A percentile compares a stretch with the other conserved stretches of the same genome.
Conservation (phyloP, 2,329 filamentous ascomycete species). For the Ophiostoma himal-ulmi region DNA sequence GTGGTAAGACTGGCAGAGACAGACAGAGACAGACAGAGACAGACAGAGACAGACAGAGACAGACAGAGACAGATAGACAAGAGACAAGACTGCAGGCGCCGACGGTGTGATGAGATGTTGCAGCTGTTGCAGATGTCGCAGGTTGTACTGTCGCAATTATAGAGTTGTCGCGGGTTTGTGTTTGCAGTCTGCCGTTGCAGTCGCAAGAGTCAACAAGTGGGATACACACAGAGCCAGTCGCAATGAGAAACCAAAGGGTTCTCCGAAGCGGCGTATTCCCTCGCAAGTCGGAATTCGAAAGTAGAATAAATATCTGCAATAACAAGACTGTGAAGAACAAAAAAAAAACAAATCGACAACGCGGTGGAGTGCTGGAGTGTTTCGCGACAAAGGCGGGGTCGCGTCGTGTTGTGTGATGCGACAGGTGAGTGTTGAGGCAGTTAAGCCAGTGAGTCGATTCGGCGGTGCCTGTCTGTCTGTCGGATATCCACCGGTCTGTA, state of each 20-base stretch:
- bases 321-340: not conserved
- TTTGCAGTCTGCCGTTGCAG: too few relatives aligned
- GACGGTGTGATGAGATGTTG: not conserved
- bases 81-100: not conserved
- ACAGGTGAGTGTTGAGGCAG: not conserved
- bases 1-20: not conserved
- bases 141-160: not conserved
- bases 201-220: not conserved
- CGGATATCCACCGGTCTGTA: not conserved
- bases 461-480: not conserved
- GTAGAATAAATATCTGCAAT: not conserved
- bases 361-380: constrained; percentile 8
- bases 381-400: constrained; percentile 13
- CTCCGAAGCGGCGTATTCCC: constrained; percentile 6
- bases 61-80: too few relatives aligned
- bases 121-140: not conserved
- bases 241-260: not conserved
- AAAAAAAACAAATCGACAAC: constrained; percentile 2
- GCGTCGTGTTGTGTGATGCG: constrained; percentile 9
- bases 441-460: not conserved
- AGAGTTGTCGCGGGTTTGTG: too few relatives aligned
- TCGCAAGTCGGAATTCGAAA: not conserved
- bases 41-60: not conserved
- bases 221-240: not conserved
- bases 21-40: not conserved